phyloP scores from a whole-genome alignment of 768 basidiomycete species.

The Hirschioporus abietinus region DNA sequence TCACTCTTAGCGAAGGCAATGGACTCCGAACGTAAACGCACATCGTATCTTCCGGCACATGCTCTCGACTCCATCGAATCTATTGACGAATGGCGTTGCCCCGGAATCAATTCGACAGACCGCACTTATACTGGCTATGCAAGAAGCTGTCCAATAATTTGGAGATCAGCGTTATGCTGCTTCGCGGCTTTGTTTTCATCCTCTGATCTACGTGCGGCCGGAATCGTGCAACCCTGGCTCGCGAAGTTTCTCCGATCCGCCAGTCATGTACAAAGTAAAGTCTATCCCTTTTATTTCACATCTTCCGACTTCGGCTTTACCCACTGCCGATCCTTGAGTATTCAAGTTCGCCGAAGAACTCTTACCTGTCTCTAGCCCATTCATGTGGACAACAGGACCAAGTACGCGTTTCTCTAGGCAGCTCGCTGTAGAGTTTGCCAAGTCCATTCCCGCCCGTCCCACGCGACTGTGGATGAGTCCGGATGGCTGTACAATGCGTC shows the following conservation, averaged over 20 bases:
- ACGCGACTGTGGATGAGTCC: background rate
- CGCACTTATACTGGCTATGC: conserved; percentile 20
- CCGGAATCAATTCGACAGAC: background rate
- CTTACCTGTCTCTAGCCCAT: too few relatives aligned
- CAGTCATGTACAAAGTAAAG: background rate
- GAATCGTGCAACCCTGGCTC: background rate
- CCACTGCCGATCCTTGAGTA: too few relatives aligned
- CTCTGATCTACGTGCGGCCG: background rate
- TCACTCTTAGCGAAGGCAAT: background rate
- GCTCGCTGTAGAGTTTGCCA: background rate
- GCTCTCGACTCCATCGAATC: background rate
- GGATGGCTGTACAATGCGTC: background rate
- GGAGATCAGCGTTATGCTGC: conserved; percentile 26
- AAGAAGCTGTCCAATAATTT: conserved; percentile 35
- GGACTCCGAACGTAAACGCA: background rate
- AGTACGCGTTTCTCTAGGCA: background rate
- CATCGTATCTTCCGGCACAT: background rate
- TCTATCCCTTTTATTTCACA: too few relatives aligned
- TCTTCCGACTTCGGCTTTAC: too few relatives aligned
- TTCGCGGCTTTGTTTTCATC: background rate
- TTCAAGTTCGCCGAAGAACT: too few relatives aligned
- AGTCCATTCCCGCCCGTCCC: background rate
- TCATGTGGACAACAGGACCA: background rate
- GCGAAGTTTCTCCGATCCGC: background rate
- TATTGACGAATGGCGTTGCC: background rate